Conservation (phyloP, 2,329 filamentous ascomycete species). For the Scorias spongiosa region DNA sequence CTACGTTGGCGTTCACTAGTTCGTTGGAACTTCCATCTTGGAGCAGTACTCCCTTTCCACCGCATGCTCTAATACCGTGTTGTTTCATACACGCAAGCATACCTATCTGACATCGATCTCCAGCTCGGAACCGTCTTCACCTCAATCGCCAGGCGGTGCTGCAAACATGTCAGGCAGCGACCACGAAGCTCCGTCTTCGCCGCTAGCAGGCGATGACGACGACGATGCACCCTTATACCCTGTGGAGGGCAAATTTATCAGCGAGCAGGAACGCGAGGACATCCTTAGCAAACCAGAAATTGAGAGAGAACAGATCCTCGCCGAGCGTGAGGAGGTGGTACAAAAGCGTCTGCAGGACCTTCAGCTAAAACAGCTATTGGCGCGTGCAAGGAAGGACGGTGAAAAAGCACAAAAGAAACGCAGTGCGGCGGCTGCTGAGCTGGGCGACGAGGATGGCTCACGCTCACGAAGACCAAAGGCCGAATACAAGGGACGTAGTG, state of each 20-base stretch:
- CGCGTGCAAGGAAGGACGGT: constrained; percentile 28
- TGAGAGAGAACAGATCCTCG: constrained; percentile 77
- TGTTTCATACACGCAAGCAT: background rate
- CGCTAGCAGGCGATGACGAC: constrained; percentile 21
- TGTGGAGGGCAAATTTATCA: constrained; percentile 66
- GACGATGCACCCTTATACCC: constrained; percentile 58
- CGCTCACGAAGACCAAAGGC: constrained; percentile 30
- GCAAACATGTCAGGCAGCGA: constrained; percentile 73
- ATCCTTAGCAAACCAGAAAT: constrained; percentile 83
- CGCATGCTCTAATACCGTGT: too few species aligned
- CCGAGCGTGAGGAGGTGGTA: constrained; percentile 70
- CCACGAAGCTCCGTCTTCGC: constrained; percentile 7
- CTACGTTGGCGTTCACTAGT: too few species aligned
- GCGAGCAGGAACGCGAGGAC: constrained; percentile 37
- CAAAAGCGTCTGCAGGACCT: constrained; percentile 70
- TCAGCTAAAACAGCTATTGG: constrained; percentile 62
- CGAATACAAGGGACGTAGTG: constrained; percentile 41
- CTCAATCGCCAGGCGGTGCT: constrained; percentile 55
- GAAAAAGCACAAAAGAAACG: constrained; percentile 51
- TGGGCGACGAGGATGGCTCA: constrained; percentile 61
- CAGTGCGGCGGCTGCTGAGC: constrained; percentile 56
- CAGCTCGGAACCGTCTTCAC: constrained; percentile 12
- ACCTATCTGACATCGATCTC: background rate
- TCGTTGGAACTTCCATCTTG: too few species aligned
- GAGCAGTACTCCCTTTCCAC: too few species aligned